Percentiles rank a stretch among this genome's conserved stretches.
These are phyloP conservation scores for Alternaria triticina DNA, from an alignment of 2,329 filamentous ascomycete genomes.

Conservation along the genomic window DNA sequence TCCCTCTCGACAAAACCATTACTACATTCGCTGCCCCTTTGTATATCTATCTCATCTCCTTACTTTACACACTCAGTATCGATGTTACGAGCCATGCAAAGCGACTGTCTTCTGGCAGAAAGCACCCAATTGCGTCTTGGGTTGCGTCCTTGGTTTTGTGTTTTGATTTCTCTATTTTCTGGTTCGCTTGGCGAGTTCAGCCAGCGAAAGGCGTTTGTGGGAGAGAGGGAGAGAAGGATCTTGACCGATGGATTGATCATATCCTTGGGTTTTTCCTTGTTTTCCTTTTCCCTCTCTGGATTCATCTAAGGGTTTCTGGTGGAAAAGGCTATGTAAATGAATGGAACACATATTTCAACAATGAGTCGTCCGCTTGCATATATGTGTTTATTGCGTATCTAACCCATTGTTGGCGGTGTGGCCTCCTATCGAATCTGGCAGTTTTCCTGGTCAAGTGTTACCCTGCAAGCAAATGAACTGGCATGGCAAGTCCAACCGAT, in stretches of 20 bases:
- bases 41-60: conserved; percentile 18
- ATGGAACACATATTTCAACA: conserved; percentile 7
- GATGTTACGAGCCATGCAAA: conserved; percentile 23
- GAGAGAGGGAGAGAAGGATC: background rate
- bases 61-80: conserved; percentile 7
- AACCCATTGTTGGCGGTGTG: background rate
- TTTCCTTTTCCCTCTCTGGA: background rate
- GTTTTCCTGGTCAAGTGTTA: background rate
- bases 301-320: background rate
- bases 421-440: background rate
- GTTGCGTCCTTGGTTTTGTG: conserved; percentile 1
- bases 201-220: conserved; percentile 4
- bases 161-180: conserved; percentile 1
- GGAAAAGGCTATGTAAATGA: conserved; percentile 12
- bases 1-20: background rate
- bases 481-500: background rate
- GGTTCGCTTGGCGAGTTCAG: conserved; percentile 3
- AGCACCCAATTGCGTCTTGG: conserved; percentile 3
- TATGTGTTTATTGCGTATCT: background rate
- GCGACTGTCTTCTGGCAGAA: conserved; percentile 12
- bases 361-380: background rate
- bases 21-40: conserved; percentile 16
- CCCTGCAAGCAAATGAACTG: background rate
- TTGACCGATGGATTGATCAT: background rate
- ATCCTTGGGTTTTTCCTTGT: background rate